Evolutionary conservation across 129 eudicot genomes (phyloP).

Genomic region (Chrysanthemum seticuspe): DNA sequence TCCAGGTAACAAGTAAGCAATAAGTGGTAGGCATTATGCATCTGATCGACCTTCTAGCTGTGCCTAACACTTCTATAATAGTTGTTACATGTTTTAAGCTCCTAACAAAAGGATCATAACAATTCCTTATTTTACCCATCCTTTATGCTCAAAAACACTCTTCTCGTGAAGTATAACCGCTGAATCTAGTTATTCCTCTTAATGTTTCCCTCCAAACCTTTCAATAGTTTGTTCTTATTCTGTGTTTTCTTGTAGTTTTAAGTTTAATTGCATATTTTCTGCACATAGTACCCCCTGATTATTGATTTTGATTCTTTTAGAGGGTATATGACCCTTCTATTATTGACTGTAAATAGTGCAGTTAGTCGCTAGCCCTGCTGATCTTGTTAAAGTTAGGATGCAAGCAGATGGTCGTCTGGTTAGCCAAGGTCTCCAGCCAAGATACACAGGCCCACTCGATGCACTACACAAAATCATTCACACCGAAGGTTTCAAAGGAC

Average conservation of each 20-base stretch:
- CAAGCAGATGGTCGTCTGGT: slow-evolving; percentile 81
- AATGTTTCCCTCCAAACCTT: too few species aligned
- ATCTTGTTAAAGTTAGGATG: slow-evolving; percentile 90
- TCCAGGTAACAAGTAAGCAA: not conserved
- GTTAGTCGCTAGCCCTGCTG: slow-evolving; percentile 99
- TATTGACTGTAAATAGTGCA: slow-evolving; percentile 36
- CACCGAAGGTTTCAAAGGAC: slow-evolving; percentile 67
- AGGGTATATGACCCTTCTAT: not conserved
- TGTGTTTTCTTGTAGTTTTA: not conserved
- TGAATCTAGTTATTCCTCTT: too few species aligned
- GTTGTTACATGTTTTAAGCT: not conserved
- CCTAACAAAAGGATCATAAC: not conserved
- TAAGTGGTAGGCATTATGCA: not conserved
- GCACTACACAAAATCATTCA: slow-evolving; percentile 62
- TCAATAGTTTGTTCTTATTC: not conserved
- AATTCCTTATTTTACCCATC: not conserved
- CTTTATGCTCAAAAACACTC: too few species aligned
- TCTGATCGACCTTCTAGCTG: not conserved
- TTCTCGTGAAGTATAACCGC: too few species aligned
- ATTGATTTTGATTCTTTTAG: not conserved
- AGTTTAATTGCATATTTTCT: not conserved
- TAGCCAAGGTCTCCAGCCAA: slow-evolving; percentile 69
- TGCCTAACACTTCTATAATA: not conserved
- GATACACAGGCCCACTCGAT: slow-evolving; percentile 65
- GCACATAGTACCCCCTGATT: not conserved